Evolutionary conservation across 2,329 filamentous ascomycete species (phyloP).

Genomic region (Aspergillus neoniger): DNA sequence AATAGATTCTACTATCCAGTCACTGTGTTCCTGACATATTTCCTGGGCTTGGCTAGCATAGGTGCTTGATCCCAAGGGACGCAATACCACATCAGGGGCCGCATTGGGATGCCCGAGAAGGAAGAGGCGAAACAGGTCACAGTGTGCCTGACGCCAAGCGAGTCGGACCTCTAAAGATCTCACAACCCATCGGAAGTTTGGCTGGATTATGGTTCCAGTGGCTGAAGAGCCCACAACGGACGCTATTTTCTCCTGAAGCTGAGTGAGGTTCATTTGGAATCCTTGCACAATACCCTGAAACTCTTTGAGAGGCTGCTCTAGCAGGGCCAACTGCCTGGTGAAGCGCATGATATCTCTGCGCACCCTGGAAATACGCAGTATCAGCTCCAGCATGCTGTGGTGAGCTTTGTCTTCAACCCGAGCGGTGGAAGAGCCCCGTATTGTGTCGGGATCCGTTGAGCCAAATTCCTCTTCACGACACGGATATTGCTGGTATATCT

Average conservation of each 20-base stretch:
- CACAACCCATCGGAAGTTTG: background rate
- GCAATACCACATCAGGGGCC: background rate
- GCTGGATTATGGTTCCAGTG: background rate
- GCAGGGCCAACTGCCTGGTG: background rate
- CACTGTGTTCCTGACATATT: slow-evolving; percentile 2
- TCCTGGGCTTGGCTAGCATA: background rate
- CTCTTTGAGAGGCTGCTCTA: background rate
- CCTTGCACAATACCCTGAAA: background rate
- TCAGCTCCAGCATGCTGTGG: background rate
- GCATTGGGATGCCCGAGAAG: background rate
- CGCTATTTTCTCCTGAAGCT: background rate
- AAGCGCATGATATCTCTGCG: slow-evolving; percentile 2
- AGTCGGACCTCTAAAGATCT: background rate
- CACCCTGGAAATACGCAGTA: background rate
- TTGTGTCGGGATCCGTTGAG: background rate
- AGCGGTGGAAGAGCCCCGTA: background rate
- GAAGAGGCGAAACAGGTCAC: slow-evolving; percentile 1
- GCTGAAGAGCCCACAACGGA: background rate
- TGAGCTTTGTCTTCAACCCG: background rate
- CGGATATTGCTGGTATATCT: slow-evolving; percentile 2
- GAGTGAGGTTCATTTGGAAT: background rate
- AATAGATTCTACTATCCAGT: background rate
- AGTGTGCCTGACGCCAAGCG: background rate
- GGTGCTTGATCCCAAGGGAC: background rate
- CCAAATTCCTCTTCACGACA: slow-evolving; percentile 4